Conservation (phyloP, 225 moss, liverwort and hornwort species). For the Pseudoscleropodium purum region DNA sequence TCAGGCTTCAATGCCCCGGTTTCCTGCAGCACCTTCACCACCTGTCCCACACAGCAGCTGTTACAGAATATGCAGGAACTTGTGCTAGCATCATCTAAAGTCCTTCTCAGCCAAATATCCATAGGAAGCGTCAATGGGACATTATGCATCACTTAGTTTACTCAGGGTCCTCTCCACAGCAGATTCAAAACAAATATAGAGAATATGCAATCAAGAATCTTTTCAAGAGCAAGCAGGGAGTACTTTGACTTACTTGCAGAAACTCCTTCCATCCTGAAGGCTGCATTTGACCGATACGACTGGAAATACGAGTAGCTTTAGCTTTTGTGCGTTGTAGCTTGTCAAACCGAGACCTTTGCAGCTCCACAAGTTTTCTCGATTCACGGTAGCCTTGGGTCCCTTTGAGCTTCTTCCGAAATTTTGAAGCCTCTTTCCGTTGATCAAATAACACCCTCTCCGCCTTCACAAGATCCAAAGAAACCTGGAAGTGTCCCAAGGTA, state of each 20-base stretch:
- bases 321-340: slow-evolving; percentile 54
- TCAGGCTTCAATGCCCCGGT: slow-evolving; percentile 64
- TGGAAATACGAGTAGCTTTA: slow-evolving; percentile 53
- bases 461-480: slow-evolving; percentile 47
- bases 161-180: not conserved
- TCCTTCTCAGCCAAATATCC: not conserved
- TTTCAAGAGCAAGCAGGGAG: not conserved
- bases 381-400: slow-evolving; percentile 68
- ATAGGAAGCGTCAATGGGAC: not conserved
- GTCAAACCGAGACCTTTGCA: slow-evolving; percentile 63
- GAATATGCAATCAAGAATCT: not conserved
- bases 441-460: slow-evolving; percentile 47
- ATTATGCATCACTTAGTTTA: not conserved
- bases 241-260: slow-evolving; percentile 43
- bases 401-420: slow-evolving; percentile 67
- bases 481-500: slow-evolving; percentile 11
- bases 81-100: not conserved
- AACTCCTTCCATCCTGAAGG: slow-evolving; percentile 99
- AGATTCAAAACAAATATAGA: not conserved
- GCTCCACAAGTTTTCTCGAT: slow-evolving; percentile 49
- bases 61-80: slow-evolving; percentile 2
- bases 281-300: slow-evolving; percentile 77
- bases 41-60: slow-evolving; percentile 19
- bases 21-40: slow-evolving; percentile 72
- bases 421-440: slow-evolving; percentile 58